Conservation (phyloP, 73 alveolate genomes). For the Symbiodinium pilosum region DNA sequence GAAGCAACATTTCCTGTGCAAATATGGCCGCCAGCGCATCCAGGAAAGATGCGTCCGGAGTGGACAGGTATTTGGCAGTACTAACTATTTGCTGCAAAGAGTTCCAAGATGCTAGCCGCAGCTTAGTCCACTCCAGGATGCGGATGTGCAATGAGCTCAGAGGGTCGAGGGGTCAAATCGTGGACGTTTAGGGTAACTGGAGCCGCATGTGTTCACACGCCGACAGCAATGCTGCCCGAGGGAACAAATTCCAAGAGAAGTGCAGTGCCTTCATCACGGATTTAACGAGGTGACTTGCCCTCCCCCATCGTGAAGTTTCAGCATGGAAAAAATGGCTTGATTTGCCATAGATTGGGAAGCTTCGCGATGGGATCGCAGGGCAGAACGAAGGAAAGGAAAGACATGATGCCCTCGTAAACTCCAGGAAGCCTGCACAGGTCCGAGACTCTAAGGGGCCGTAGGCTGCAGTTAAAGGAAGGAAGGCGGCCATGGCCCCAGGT, state of each 20-base stretch:
- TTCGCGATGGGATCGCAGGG: neutral
- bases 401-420: constrained; percentile 21
- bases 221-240: constrained; percentile 43
- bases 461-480: neutral
- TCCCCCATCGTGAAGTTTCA: neutral
- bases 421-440: constrained; percentile 17
- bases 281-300: constrained; percentile 6
- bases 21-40: neutral
- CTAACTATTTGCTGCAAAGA: neutral
- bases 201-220: constrained; percentile 60
- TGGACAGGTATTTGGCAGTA: neutral
- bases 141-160: neutral
- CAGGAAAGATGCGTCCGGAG: neutral
- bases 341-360: neutral
- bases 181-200: constrained; percentile 21
- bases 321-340: neutral
- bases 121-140: neutral
- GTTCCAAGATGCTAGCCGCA: neutral
- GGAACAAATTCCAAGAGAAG: constrained; percentile 40
- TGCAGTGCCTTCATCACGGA: constrained; percentile 29
- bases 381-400: neutral
- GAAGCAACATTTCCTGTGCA: neutral
- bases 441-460: neutral
- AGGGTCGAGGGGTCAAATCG: neutral
- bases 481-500: neutral